These are phyloP conservation scores for Lipomyces yamadae DNA, from an alignment of 805 yeast genomes.

Conservation along the genomic window DNA sequence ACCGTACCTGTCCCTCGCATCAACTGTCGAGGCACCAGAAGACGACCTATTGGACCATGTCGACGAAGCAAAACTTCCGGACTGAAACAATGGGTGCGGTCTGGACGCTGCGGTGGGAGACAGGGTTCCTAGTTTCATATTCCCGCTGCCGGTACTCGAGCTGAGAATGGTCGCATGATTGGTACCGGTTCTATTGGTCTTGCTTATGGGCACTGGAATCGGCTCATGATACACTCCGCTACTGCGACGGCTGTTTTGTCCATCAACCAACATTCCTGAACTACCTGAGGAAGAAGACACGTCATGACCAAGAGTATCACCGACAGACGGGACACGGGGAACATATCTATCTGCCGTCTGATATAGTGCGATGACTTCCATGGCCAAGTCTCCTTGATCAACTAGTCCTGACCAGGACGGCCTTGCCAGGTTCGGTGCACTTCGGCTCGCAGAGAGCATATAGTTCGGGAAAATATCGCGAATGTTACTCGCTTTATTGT, in stretches of 20 bases:
- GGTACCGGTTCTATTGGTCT: background rate
- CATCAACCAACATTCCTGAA: background rate
- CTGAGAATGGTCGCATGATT: background rate
- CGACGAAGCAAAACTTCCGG: conserved; percentile 21
- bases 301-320: background rate
- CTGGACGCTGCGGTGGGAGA: background rate
- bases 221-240: background rate
- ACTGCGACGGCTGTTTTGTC: conserved; percentile 9
- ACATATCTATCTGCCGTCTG: conserved; percentile 7
- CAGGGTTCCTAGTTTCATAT: background rate
- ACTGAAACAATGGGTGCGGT: conserved; percentile 16
- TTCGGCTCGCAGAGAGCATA: conserved; percentile 8
- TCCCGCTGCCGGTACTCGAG: conserved; percentile 4
- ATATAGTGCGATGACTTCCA: conserved; percentile 21
- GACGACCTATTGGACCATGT: background rate
- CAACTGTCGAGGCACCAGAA: conserved; percentile 2
- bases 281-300: background rate
- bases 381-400: conserved; percentile 15
- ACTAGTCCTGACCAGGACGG: background rate
- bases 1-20: conserved; percentile 76
- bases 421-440: conserved; percentile 18
- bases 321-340: background rate
- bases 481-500: background rate
- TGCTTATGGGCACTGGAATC: conserved; percentile 3
- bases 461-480: conserved; percentile 13